Base-by-base conservation (phyloP, 306 rosid genomes). In the Prunus salicina region DNA sequence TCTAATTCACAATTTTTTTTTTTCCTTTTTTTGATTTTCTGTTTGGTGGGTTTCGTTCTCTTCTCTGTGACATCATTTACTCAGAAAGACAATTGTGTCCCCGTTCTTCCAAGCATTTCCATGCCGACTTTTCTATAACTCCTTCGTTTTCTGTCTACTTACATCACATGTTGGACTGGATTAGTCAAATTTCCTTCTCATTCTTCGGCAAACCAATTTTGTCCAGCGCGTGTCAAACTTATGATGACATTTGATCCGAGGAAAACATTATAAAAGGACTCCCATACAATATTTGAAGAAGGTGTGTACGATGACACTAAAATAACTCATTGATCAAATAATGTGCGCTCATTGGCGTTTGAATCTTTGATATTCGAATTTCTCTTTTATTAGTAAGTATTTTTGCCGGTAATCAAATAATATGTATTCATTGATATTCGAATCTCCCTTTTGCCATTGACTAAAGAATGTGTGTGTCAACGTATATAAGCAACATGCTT, bases 21-120 rank as follows among this genome's bases (percentile, higher is more conserved):
- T 67, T 8, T 20, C 7, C 7, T 6, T 32, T 25, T 12, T 45
- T 61, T 27, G 20, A 24, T 38, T 34, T 15, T 55, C 2, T 12
- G 0, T 28, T 73, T n/a, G 56, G 46, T 14, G 20, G 57, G 58
- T 57, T 52, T 62, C n/a, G 20, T 28, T 30, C 20, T 2, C 45
- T 15, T 79, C 56, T 47, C 32, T 70, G 52, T 74, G 81, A 84
- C 88, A 74, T 82, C 79, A 70, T 64, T 49, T 3, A 7, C 2
- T 77, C 12, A 12, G 25, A 74, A 61, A 34, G 83, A 74, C 83
- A 32, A 55, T 79, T 1, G 7, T 55, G 63, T 73, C 74, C 74
- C 71, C 50, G 8, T 18, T 60, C 10, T 13, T 15, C 5, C 45
- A 6, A 15, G 56, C 66, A 67, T 34, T 4, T 24, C 4, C 43